Percentiles rank a stretch among this genome's conserved stretches.
Evolutionary conservation across 176 grass and related monocot genomes (phyloP).

Genomic region (Hsuehochloa calcarea): DNA sequence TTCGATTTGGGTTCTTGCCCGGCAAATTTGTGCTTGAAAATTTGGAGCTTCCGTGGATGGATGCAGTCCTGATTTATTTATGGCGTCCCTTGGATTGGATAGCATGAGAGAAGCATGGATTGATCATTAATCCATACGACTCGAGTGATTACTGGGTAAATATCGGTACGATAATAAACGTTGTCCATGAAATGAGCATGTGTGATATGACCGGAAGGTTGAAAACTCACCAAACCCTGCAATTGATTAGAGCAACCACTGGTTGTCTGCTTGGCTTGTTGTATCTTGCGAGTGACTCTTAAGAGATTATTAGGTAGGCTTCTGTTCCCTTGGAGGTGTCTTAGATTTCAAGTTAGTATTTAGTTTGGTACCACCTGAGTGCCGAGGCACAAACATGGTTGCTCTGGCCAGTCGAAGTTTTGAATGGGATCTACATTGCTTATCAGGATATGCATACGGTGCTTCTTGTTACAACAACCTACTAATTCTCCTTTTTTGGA

Average conservation of each 20-base stretch:
- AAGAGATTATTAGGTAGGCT: constrained; percentile 11
- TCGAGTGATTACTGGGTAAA: neutral
- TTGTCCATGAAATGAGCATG: neutral
- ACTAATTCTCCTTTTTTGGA: neutral
- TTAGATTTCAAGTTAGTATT: constrained; percentile 16
- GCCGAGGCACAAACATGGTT: neutral
- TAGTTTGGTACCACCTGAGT: neutral
- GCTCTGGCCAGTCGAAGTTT: neutral
- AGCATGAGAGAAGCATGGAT: neutral
- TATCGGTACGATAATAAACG: neutral
- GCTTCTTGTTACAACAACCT: neutral
- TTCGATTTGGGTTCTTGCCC: neutral
- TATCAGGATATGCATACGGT: neutral
- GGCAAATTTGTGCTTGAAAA: neutral
- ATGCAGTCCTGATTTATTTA: neutral
- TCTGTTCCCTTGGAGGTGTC: neutral
- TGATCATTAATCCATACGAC: neutral
- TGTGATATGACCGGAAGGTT: neutral
- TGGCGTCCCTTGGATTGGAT: neutral
- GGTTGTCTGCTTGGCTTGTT: constrained; percentile 5
- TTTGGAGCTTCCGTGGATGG: neutral
- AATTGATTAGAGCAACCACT: constrained; percentile 17
- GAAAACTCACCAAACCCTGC: neutral
- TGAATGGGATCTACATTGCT: neutral
- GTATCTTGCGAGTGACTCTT: neutral